Evolutionary conservation across 176 grass and related monocot genomes (phyloP).

Genomic region (Aegilops sharonensis): DNA sequence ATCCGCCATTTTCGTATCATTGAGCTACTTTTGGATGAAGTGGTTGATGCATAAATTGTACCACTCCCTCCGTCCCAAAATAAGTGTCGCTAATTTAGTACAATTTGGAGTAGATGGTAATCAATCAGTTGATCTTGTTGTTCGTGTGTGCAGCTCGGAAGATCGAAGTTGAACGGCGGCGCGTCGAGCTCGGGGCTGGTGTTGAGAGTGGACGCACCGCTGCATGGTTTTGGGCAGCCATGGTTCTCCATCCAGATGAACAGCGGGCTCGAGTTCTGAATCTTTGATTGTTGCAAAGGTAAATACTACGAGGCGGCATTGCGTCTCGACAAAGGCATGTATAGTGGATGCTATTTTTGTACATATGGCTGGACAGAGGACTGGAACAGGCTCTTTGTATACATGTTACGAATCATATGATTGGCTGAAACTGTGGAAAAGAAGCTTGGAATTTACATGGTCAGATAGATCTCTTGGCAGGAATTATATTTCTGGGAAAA

Average conservation of each 20-base stretch:
- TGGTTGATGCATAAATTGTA: no score
- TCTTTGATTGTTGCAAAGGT: constrained; percentile 15
- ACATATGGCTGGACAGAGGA: neutral
- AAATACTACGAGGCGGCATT: no score
- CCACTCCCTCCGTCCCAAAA: no score
- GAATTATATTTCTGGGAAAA: no score
- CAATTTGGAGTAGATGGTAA: neutral
- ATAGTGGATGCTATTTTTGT: neutral
- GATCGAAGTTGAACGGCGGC: constrained; percentile 55
- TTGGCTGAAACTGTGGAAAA: no score
- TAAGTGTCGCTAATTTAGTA: no score
- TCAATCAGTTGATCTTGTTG: no score
- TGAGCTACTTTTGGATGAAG: neutral
- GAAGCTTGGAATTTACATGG: no score
- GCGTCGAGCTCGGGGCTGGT: constrained; percentile 42
- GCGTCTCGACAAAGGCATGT: neutral
- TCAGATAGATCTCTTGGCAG: no score
- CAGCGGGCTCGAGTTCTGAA: constrained; percentile 69
- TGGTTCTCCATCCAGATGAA: constrained; percentile 70
- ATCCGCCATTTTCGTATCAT: neutral
- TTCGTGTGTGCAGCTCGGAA: constrained; percentile 36
- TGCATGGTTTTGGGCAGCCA: constrained; percentile 30
- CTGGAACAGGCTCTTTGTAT: no score
- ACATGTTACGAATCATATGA: no score
- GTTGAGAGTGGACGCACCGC: constrained; percentile 53